Evolutionary conservation across 164 flowering plant genomes (phyloP).

Genomic region (Tinospora cordifolia): DNA sequence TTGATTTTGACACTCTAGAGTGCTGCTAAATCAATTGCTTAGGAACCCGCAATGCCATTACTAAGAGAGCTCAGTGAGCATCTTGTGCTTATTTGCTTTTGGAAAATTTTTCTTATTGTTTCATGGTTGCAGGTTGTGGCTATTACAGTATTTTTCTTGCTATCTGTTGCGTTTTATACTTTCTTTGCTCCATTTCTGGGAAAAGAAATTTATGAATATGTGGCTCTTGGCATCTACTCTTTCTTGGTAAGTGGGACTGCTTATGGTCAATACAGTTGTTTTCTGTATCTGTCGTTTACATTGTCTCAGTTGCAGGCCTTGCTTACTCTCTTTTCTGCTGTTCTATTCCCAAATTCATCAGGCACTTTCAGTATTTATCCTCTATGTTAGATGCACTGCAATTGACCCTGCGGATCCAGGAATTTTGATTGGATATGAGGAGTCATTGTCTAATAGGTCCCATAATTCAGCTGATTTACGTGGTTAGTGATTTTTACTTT

Average conservation of each 20-base stretch:
- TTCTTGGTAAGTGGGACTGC: conserved; percentile 47
- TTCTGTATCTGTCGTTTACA: neutral
- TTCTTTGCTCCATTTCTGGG: conserved; percentile 96
- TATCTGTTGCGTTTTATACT: conserved; percentile 81
- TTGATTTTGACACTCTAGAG: no score
- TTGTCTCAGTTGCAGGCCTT: neutral
- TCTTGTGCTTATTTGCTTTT: conserved; percentile 6
- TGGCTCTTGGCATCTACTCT: conserved; percentile 73
- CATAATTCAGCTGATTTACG: conserved; percentile 30
- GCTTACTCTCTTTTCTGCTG: neutral
- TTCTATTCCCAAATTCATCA: conserved; percentile 20
- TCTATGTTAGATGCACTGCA: conserved; percentile 82
- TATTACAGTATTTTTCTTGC: conserved; percentile 77
- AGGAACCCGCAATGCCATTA: no score
- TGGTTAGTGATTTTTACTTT: conserved; percentile 42
- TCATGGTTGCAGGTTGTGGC: conserved; percentile 64
- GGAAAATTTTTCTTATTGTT: conserved; percentile 3
- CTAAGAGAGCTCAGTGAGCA: neutral
- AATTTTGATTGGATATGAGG: conserved; percentile 47
- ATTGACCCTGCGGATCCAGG: conserved; percentile 98
- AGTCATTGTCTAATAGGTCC: conserved; percentile 31
- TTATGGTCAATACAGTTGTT: conserved; percentile 4
- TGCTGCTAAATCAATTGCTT: no score
- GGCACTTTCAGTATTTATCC: conserved; percentile 72
- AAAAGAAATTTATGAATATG: conserved; percentile 58